Percentiles rank a stretch among this genome's conserved stretches.
Conservation (phyloP, 2,329 filamentous ascomycete genomes). For the Colletotrichum tofieldiae region DNA sequence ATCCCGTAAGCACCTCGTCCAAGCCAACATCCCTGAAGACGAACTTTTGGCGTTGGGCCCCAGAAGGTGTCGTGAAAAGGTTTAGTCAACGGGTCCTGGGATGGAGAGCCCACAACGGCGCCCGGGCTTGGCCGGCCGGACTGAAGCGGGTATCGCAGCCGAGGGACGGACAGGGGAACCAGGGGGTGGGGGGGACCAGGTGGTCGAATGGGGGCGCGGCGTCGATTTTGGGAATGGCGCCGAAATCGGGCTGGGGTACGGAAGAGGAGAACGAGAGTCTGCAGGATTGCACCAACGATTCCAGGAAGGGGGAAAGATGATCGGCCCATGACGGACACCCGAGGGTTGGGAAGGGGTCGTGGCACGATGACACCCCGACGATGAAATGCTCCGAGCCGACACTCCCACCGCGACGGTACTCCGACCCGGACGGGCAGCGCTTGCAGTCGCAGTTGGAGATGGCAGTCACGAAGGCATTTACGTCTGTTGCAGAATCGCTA, state of each 20-base stretch:
- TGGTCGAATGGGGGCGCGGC: background rate
- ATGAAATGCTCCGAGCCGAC: slow-evolving; percentile 26
- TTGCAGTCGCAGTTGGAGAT: background rate
- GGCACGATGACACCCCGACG: slow-evolving; percentile 4
- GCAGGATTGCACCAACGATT: slow-evolving; percentile 17
- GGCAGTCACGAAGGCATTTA: background rate
- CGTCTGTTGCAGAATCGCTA: slow-evolving; percentile 7
- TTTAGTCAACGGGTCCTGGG: slow-evolving; percentile 19
- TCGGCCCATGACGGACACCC: slow-evolving; percentile 9
- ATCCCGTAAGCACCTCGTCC: background rate
- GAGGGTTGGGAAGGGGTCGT: background rate
- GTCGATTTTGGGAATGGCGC: slow-evolving; percentile 5
- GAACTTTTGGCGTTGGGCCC: background rate
- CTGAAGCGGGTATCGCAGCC: slow-evolving; percentile 9
- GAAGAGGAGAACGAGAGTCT: background rate
- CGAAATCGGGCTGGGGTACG: slow-evolving; percentile 15
- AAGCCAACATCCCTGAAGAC: background rate
- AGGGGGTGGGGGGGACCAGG: too few species aligned
- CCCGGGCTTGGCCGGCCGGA: slow-evolving; percentile 32
- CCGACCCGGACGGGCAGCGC: slow-evolving; percentile 14
- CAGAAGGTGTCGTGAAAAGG: slow-evolving; percentile 6
- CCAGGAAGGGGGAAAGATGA: background rate
- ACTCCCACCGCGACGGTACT: slow-evolving; percentile 5
- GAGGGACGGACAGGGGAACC: background rate
- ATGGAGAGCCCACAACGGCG: slow-evolving; percentile 25